phyloP scores from a whole-genome alignment of 768 basidiomycete species.

The Tylopilus plumbeoviolaceoides region DNA sequence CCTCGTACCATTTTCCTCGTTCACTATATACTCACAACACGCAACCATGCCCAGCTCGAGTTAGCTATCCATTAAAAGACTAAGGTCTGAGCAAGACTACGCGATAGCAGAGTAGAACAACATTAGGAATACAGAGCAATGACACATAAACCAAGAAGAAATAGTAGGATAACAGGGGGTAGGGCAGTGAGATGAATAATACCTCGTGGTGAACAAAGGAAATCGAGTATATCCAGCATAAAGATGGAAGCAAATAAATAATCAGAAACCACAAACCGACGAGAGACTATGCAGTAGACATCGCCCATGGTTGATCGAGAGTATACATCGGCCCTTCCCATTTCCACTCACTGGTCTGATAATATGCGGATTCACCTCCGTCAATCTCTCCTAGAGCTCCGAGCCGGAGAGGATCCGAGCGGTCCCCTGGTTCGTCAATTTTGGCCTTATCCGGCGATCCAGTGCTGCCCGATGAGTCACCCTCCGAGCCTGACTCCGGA shows the following conservation, averaged over 20 bases:
- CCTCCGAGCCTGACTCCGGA: constrained; percentile 69
- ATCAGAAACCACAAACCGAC: constrained; percentile 30
- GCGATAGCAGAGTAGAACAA: constrained; percentile 60
- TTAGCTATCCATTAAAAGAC: constrained; percentile 31
- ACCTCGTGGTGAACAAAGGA: constrained; percentile 9
- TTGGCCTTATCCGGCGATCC: constrained; percentile 47
- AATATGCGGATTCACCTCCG: constrained; percentile 71
- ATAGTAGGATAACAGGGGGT: constrained; percentile 35
- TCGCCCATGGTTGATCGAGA: constrained; percentile 69
- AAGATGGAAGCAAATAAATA: constrained; percentile 41
- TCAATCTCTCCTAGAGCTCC: constrained; percentile 68
- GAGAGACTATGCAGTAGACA: constrained; percentile 40
- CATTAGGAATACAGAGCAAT: constrained; percentile 53
- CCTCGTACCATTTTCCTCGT: neutral
- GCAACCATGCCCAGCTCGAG: constrained; percentile 7
- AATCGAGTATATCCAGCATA: constrained; percentile 40
- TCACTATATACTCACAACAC: constrained; percentile 14
- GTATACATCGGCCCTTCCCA: constrained; percentile 68
- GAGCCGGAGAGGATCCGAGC: constrained; percentile 50
- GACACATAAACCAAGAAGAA: constrained; percentile 41
- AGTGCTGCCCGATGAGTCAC: constrained; percentile 46
- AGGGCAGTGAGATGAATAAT: constrained; percentile 27
- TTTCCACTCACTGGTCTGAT: constrained; percentile 55
- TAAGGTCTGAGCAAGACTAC: constrained; percentile 35
- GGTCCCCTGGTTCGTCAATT: constrained; percentile 44